Evolutionary conservation across 169 alveolate genomes (phyloP), one percentile per base, ranked within the genome.

Genomic region (Plasmodium fragile): DNA sequence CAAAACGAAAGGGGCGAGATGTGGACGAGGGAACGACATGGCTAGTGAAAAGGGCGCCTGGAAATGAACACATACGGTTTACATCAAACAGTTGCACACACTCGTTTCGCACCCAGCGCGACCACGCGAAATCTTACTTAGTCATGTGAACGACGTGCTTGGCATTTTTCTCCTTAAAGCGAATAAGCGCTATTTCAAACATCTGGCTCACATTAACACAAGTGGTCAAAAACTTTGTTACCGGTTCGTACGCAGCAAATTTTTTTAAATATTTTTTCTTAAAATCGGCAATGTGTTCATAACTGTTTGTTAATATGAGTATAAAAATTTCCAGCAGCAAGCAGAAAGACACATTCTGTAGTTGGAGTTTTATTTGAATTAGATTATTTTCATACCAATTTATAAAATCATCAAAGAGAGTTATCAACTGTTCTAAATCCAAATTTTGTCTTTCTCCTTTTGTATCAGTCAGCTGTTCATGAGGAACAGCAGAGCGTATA

Each of bases 331-430:
- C 94, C 52, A 89, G 71, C n/a, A 77, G 65, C 30, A 89, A 79
- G 18, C 94, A 89, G 55, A 89, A 89, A 10, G 94, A 83, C 45
- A 89, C 71, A 78, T 89, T 89, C 72, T 89, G 81, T 28, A 89
- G 71, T 45, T 89, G 94, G 7, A 77, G 81, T 78, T 89, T 89
- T 53, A 89, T 89, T 65, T 89, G 94, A 59, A 30, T 78, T 78
- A 89, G 69, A 89, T 89, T 89, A 89, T 89, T 89, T 72, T 89
- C 94, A 59, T 80, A 77, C 94, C 94, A 89, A 39, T 77, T 89
- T n/a, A 89, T 78, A 89, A 89, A 89, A 53, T 77, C 89, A 78
- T 78, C 85, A 89, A 78, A 89, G 22, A 30, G 18, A 41, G 45
- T 77, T 55, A 89, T 55, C 72, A 89, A 65, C 28, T 78, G 28